phyloP scores from a whole-genome alignment of 1,284 basidiomycete species.

The Sanghuangporus sanghuang region DNA sequence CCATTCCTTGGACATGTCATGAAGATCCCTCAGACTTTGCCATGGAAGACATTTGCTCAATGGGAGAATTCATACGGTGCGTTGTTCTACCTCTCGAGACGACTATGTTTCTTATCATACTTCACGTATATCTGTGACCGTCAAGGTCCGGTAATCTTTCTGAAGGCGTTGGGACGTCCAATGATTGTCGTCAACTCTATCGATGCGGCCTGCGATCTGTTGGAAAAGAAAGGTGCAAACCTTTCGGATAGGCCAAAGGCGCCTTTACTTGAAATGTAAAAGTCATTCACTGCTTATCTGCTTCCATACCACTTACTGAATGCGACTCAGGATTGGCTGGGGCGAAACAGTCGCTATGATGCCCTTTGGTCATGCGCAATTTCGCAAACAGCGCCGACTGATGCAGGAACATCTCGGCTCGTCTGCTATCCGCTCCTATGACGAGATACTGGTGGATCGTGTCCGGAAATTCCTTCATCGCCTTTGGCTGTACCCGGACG shows the following conservation, averaged over 20 bases:
- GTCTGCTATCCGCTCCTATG: slow-evolving; percentile 20
- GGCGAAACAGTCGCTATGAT: slow-evolving; percentile 22
- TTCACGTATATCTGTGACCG: too few relatives aligned
- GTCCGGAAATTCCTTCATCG: slow-evolving; percentile 22
- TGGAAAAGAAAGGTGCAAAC: slow-evolving; percentile 34
- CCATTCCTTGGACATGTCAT: slow-evolving; percentile 30
- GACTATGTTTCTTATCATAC: neutral
- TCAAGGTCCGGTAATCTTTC: slow-evolving; percentile 26
- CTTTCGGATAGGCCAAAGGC: slow-evolving; percentile 32
- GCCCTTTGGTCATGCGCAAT: slow-evolving; percentile 23
- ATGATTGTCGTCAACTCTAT: slow-evolving; percentile 33
- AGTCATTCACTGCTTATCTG: neutral
- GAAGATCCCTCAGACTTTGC: slow-evolving; percentile 26
- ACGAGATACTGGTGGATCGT: slow-evolving; percentile 23
- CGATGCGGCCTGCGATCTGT: slow-evolving; percentile 31
- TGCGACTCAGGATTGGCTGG: slow-evolving; percentile 21
- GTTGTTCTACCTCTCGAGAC: neutral
- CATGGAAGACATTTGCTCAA: slow-evolving; percentile 27
- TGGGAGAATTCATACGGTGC: slow-evolving; percentile 30
- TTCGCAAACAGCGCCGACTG: slow-evolving; percentile 28
- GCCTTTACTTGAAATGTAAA: slow-evolving; percentile 20
- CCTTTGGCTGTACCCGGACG: slow-evolving; percentile 20
- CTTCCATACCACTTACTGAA: neutral
- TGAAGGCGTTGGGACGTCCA: slow-evolving; percentile 28
- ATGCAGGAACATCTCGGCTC: slow-evolving; percentile 25